Conservation (phyloP, 192 early-diverging fungal species). For the Coemansia sp. region DNA sequence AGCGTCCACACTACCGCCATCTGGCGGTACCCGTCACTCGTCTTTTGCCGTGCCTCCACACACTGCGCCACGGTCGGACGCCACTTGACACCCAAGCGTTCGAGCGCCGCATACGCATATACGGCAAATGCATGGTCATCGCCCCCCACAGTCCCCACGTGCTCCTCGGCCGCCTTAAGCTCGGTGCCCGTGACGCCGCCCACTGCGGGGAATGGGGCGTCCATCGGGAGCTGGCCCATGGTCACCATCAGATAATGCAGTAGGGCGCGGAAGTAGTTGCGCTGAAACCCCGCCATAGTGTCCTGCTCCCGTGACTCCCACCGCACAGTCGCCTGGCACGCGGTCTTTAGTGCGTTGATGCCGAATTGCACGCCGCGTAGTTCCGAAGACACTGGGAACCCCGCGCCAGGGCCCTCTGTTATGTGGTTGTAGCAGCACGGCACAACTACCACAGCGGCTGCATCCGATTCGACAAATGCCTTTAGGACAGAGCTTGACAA, state of each 20-base stretch:
- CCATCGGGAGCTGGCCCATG: conserved; percentile 49
- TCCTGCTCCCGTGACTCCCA: conserved; percentile 67
- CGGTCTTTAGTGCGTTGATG: conserved; percentile 65
- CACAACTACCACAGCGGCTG: conserved; percentile 65
- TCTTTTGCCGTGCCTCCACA: conserved; percentile 25
- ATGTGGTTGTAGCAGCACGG: conserved; percentile 90
- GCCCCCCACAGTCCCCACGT: conserved; percentile 2
- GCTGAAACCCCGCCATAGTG: conserved; percentile 62
- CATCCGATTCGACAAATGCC: conserved; percentile 62
- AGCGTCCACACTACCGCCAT: conserved; percentile 86
- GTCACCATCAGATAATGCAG: conserved; percentile 71
- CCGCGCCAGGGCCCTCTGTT: conserved; percentile 52
- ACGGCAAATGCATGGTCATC: conserved; percentile 49
- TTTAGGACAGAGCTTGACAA: conserved; percentile 72
- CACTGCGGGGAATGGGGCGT: conserved; percentile 58
- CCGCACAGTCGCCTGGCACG: conserved; percentile 80
- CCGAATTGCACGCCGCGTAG: conserved; percentile 54
- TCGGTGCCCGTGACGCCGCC: conserved; percentile 62
- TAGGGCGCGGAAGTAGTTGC: conserved; percentile 76
- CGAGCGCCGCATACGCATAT: conserved; percentile 64
- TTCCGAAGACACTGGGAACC: conserved; percentile 33
- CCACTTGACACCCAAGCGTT: conserved; percentile 57
- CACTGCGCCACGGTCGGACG: conserved; percentile 37
- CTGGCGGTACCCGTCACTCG: conserved; percentile 52
- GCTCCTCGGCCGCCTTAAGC: conserved; percentile 39